These are phyloP conservation scores for Dimargaris cristalligena DNA, from an alignment of 192 early-diverging fungal genomes.

Conservation along the genomic window DNA sequence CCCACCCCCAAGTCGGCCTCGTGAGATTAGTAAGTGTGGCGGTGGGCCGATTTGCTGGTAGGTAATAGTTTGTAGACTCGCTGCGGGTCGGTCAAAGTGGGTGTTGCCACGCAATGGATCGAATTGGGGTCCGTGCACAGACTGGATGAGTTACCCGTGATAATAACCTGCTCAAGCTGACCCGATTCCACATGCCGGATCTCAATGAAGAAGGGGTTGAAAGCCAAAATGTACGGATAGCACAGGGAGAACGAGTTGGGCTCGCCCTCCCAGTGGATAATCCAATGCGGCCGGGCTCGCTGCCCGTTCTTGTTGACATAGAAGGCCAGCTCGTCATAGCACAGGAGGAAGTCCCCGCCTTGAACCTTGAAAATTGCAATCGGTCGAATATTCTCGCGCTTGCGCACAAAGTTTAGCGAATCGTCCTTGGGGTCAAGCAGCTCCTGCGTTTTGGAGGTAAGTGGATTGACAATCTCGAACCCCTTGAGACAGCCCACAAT, in stretches of 20 bases:
- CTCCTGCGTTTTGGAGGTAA: slow-evolving; percentile 67
- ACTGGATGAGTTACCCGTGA: slow-evolving; percentile 27
- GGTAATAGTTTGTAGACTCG: slow-evolving; percentile 1
- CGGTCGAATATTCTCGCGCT: slow-evolving; percentile 59
- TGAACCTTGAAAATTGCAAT: slow-evolving; percentile 67
- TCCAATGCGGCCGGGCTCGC: slow-evolving; percentile 50
- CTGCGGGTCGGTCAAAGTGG: slow-evolving; percentile 3
- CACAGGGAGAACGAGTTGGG: slow-evolving; percentile 71
- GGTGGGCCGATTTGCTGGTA: background rate
- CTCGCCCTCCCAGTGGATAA: slow-evolving; percentile 73
- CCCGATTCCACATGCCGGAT: slow-evolving; percentile 66
- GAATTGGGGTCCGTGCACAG: slow-evolving; percentile 12
- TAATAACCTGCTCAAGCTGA: slow-evolving; percentile 47
- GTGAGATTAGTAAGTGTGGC: background rate
- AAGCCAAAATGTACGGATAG: slow-evolving; percentile 79
- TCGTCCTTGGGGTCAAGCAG: slow-evolving; percentile 73
- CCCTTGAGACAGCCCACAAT: slow-evolving; percentile 84
- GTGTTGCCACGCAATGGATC: slow-evolving; percentile 2
- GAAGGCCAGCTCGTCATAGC: slow-evolving; percentile 90
- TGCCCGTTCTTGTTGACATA: slow-evolving; percentile 79
- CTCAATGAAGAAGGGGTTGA: slow-evolving; percentile 81
- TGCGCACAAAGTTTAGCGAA: slow-evolving; percentile 57
- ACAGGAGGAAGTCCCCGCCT: slow-evolving; percentile 66
- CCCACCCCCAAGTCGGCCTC: too few species aligned
- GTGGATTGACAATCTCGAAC: slow-evolving; percentile 84